These are phyloP conservation scores for Aspergillus wentii DNA, from an alignment of 495 filamentous ascomycete genomes.

Conservation along the genomic window DNA sequence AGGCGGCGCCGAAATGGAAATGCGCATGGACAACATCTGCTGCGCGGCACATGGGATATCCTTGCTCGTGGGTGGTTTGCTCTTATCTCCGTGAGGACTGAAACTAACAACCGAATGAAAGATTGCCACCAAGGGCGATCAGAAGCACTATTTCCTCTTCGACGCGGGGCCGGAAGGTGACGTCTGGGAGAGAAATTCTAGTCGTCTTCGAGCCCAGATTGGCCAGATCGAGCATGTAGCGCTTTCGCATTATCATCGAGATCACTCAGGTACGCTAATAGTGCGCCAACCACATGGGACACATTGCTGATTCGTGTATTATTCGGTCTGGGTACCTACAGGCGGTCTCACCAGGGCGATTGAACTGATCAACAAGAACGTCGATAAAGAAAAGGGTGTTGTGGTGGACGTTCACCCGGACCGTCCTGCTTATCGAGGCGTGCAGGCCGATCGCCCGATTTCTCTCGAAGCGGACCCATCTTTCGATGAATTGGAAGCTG, in stretches of 20 bases:
- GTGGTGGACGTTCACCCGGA: slow-evolving; percentile 37
- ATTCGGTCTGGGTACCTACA: no score
- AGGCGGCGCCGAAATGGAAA: slow-evolving; percentile 24
- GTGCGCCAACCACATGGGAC: no score
- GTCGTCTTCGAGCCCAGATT: slow-evolving; percentile 23
- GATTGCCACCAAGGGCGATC: slow-evolving; percentile 31
- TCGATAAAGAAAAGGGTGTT: slow-evolving; percentile 2
- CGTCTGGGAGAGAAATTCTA: slow-evolving; percentile 35
- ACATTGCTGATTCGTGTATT: no score
- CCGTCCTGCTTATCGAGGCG: slow-evolving; percentile 35
- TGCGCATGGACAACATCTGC: slow-evolving; percentile 38
- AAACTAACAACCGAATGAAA: slow-evolving; percentile 4
- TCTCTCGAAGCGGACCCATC: slow-evolving; percentile 39
- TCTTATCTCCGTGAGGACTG: not conserved
- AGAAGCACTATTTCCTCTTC: slow-evolving; percentile 35
- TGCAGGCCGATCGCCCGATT: slow-evolving; percentile 23
- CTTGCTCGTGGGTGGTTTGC: slow-evolving; percentile 24
- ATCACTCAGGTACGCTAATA: slow-evolving; percentile 30
- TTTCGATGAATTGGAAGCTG: slow-evolving; percentile 31
- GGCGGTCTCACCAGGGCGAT: slow-evolving; percentile 19
- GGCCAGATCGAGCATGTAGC: slow-evolving; percentile 63
- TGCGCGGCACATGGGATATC: slow-evolving; percentile 43
- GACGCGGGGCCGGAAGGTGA: slow-evolving; percentile 42
- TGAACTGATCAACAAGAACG: slow-evolving; percentile 19
- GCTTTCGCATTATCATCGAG: slow-evolving; percentile 53